Evolutionary conservation across 805 yeast genomes (phyloP).

Genomic region (Metschnikowia drakensbergensis): DNA sequence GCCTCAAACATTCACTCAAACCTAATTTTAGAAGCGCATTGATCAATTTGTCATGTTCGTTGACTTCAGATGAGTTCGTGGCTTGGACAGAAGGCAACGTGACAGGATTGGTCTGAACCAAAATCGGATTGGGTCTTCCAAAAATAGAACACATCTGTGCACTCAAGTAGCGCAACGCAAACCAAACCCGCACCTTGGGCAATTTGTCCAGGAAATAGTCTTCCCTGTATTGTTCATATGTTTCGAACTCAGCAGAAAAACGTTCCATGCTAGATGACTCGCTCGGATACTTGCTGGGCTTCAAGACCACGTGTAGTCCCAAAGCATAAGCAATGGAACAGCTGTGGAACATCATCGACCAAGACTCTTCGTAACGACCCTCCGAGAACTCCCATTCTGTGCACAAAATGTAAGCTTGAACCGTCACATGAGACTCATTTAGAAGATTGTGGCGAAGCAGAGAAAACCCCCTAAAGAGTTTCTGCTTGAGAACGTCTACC

Average conservation of each 20-base stretch:
- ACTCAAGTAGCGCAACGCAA: conserved; percentile 45
- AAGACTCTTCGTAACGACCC: conserved; percentile 48
- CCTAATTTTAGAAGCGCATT: conserved; percentile 43
- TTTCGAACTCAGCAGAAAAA: conserved; percentile 7
- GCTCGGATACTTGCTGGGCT: conserved; percentile 7
- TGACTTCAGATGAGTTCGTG: conserved; percentile 8
- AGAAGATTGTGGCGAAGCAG: conserved; percentile 45
- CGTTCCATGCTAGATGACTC: neutral
- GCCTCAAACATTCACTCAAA: conserved; percentile 45
- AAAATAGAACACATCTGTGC: conserved; percentile 49
- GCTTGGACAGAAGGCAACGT: conserved; percentile 23
- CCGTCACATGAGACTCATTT: conserved; percentile 45
- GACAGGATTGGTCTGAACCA: conserved; percentile 32
- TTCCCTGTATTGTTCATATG: conserved; percentile 30
- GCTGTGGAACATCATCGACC: conserved; percentile 49
- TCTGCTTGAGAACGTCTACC: conserved; percentile 17
- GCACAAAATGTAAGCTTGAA: conserved; percentile 48
- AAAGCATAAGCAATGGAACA: conserved; percentile 49
- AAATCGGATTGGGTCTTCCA: conserved; percentile 53
- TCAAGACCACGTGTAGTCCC: conserved; percentile 47
- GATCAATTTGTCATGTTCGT: conserved; percentile 14
- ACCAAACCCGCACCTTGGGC: conserved; percentile 45
- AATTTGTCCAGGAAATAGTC: conserved; percentile 24
- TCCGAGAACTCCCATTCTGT: conserved; percentile 49
- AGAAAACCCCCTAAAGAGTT: conserved; percentile 40